Evolutionary conservation across 768 basidiomycete genomes (phyloP), one percentile per base, ranked within the genome.

Genomic region (Boletus insuetus): DNA sequence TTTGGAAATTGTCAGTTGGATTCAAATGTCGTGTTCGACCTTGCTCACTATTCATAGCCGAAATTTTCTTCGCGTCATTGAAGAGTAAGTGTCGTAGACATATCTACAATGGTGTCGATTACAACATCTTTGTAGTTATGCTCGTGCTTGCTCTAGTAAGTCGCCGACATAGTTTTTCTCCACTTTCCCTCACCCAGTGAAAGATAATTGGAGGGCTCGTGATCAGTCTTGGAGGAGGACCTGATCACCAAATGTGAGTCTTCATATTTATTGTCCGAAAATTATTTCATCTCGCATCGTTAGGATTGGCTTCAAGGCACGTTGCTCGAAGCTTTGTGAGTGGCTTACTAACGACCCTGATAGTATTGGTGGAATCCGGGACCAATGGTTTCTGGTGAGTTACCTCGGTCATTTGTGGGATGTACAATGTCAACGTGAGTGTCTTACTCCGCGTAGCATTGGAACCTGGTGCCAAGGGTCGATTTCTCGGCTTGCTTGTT

Each of bases 141-240:
- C 65, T 79, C 32, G 75, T 73, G 49, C 68, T 72, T 35, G 69
- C 71, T 38, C 63, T 79, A 49, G 65, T 56, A 52, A 45, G 64
- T 55, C 20, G 6, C 24, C 6, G 16, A 12, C 17, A 3, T 20
- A 12, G 13, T 29, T 38, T 43, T n/a, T 9, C 12, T 45, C 14
- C 11, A 14, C 2, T 22, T 51, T 42, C 40, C 24, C n/a, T 63
- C 14, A 60, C 37, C 9, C 4, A 24, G 9, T 35, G 17, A 29
- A 47, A 66, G 65, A 73, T 77, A 56, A 61, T 77, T 16, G 64
- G 62, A 37, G 76, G 76, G 49, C 77, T 86, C 55, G 74, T 82
- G 54, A 72, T 85, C 59, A 79, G 79, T 58, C 74, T 81, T n/a
- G 84, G 84, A 49, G 83, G 82, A 42, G 85, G 81, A 4, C 84